Evolutionary conservation across 306 rosid genomes (phyloP), one percentile per base, ranked within the genome.

Genomic region (Canavalia ensiformis): DNA sequence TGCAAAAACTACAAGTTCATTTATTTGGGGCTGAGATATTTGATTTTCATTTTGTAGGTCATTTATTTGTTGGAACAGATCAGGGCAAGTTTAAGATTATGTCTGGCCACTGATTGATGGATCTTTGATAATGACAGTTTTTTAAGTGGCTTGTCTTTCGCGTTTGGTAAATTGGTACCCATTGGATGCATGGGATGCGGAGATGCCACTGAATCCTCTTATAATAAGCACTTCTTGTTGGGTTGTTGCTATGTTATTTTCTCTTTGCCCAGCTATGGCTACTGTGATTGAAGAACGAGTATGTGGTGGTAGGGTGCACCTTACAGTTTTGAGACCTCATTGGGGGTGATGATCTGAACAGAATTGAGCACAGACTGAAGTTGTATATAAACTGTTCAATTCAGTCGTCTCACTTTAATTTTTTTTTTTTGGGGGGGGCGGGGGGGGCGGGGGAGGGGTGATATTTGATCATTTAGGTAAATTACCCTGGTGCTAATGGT

Each of bases 61-160:
- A 57, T 84, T 78, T 72, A 64, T 72, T 51, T 59, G 54, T 54
- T 58, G 66, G 52, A 77, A 45, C 82, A 50, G 63, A 54, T 68
- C 65, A 68, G 55, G 62, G 63, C n/a, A 63, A 76, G 64, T 42
- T 60, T 75, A 18, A 28, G 13, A 52, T 57, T 41, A 6, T 75
- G 74, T 18, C 68, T 11, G 50, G 28, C 45, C 73, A 39, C 47
- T 59, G 55, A 37, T 71, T 55, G 12, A 34, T 74, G 63, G 60
- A 66, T 74, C 28, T 68, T 46, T 30, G 42, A 30, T 39, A 35
- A 25, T 56, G 77, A 31, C 73, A 41, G 39, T 28, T 35, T 45
- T 30, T 35, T 25, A 41, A 11, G 52, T 45, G 58, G 34, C 7
- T 31, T 79, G 37, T 59, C 55, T 34, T 72, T 45, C 49, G 58